Evolutionary conservation across 1,139 yeast species (phyloP).

Genomic region (Pichia sp.): DNA sequence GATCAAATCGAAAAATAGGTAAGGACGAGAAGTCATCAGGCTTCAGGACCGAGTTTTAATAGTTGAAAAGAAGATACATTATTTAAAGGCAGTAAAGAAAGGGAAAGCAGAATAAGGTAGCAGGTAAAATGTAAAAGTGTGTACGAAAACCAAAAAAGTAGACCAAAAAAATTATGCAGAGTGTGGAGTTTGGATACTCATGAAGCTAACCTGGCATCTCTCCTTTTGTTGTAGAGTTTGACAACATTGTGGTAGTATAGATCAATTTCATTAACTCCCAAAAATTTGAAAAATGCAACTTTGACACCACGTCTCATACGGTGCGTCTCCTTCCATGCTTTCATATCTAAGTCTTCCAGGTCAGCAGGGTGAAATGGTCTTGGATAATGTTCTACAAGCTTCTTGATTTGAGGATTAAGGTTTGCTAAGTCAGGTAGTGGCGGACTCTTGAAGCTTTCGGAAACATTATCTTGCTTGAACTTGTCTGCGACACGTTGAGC

Average conservation of each 20-base stretch:
- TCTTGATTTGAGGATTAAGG: conserved; percentile 18
- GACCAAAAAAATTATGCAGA: no score
- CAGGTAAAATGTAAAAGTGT: no score
- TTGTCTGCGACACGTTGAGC: conserved; percentile 4
- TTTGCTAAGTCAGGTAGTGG: conserved; percentile 20
- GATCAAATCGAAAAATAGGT: conserved; percentile 20
- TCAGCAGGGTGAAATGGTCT: conserved; percentile 25
- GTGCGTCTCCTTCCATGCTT: conserved; percentile 36
- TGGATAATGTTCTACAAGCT: conserved; percentile 22
- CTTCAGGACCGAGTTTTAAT: no score
- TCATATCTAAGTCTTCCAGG: conserved; percentile 34
- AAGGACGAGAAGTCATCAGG: no score
- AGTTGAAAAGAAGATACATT: no score
- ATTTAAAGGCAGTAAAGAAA: no score
- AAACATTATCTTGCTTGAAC: conserved; percentile 12
- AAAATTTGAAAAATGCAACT: conserved; percentile 43
- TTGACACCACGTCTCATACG: conserved; percentile 32
- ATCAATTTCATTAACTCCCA: conserved; percentile 46
- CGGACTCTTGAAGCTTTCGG: conserved; percentile 17
- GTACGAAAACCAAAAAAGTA: no score
- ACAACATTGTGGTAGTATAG: conserved; percentile 48
- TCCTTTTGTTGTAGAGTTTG: conserved; percentile 29
- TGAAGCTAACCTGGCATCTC: no score
- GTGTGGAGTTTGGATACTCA: no score
- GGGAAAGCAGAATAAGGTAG: no score